Evolutionary conservation across 1,284 basidiomycete genomes (phyloP).

Genomic region (Hypsizygus ulmarius): DNA sequence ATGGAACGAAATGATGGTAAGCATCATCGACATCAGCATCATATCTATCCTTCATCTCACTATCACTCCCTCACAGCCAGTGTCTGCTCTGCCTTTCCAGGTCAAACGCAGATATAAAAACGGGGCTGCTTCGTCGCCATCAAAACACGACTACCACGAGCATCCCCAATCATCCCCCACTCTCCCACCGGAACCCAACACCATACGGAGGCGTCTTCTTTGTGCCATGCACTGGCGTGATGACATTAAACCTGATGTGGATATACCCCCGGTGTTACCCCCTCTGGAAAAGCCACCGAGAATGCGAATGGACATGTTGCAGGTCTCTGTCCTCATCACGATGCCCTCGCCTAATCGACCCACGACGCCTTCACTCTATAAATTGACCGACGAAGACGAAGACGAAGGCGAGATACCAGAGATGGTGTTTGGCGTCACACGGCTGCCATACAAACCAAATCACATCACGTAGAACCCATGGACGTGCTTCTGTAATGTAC

Average conservation of each 20-base stretch:
- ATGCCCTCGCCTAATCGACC: conserved; percentile 49
- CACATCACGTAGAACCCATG: conserved; percentile 8
- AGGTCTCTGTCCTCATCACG: conserved; percentile 58
- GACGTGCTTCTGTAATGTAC: conserved; percentile 8
- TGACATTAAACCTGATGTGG: neutral
- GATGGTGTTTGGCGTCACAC: conserved; percentile 43
- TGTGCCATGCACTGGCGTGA: conserved; percentile 10
- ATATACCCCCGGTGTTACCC: neutral
- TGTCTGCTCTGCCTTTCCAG: conserved; percentile 34
- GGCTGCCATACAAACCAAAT: conserved; percentile 29
- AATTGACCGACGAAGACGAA: conserved; percentile 29
- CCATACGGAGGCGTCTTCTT: conserved; percentile 9
- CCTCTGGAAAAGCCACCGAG: conserved; percentile 14
- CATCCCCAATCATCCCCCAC: conserved; percentile 10
- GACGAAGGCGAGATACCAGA: conserved; percentile 39
- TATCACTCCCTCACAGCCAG: conserved; percentile 25
- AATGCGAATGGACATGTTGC: conserved; percentile 31
- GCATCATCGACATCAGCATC: conserved; percentile 16
- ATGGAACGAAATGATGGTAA: conserved; percentile 53
- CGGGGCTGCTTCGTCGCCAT: conserved; percentile 7
- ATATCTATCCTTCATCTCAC: conserved; percentile 9
- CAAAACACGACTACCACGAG: conserved; percentile 13
- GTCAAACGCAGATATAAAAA: conserved; percentile 31
- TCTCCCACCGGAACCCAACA: conserved; percentile 10
- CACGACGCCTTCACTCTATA: conserved; percentile 8